These are phyloP conservation scores for Apiospora aurea DNA, from an alignment of 2,329 filamentous ascomycete species.

Conservation along the genomic window DNA sequence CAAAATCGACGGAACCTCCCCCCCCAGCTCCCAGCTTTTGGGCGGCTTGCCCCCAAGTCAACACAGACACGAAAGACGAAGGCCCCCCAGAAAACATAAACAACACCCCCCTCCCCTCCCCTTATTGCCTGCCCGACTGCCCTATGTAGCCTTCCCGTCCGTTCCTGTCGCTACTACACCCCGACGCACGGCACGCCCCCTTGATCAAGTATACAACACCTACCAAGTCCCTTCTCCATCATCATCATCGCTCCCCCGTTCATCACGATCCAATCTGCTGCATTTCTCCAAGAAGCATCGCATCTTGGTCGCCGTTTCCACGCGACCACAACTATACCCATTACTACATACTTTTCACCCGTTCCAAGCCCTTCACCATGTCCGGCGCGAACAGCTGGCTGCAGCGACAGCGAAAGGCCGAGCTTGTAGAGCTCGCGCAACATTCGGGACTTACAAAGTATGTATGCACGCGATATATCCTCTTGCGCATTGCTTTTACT, in stretches of 20 bases:
- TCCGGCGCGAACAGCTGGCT: slow-evolving; percentile 75
- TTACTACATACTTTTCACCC: slow-evolving; percentile 24
- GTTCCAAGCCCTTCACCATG: slow-evolving; percentile 56
- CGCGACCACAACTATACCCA: slow-evolving; percentile 42
- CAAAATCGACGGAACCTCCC: not conserved
- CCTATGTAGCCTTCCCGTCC: slow-evolving; percentile 6
- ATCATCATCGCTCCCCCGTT: not conserved
- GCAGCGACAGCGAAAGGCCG: slow-evolving; percentile 81
- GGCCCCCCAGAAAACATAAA: slow-evolving; percentile 15
- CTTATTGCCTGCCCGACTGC: not conserved
- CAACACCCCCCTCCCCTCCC: slow-evolving; percentile 7
- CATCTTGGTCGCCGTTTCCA: slow-evolving; percentile 42
- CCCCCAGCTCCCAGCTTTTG: not conserved
- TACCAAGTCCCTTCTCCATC: not conserved
- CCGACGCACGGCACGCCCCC: slow-evolving; percentile 6
- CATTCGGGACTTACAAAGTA: slow-evolving; percentile 76
- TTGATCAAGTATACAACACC: slow-evolving; percentile 21
- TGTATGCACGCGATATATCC: slow-evolving; percentile 43
- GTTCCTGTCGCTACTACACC: slow-evolving; percentile 14
- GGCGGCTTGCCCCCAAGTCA: not conserved
- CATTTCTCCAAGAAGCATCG: slow-evolving; percentile 33
- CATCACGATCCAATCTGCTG: not conserved
- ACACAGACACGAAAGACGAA: slow-evolving; percentile 6
- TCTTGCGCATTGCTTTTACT: not conserved
- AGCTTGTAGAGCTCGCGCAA: slow-evolving; percentile 78